Evolutionary conservation across 768 basidiomycete genomes (phyloP), one percentile per base, ranked within the genome.

Genomic region (Hericium alpestre): DNA sequence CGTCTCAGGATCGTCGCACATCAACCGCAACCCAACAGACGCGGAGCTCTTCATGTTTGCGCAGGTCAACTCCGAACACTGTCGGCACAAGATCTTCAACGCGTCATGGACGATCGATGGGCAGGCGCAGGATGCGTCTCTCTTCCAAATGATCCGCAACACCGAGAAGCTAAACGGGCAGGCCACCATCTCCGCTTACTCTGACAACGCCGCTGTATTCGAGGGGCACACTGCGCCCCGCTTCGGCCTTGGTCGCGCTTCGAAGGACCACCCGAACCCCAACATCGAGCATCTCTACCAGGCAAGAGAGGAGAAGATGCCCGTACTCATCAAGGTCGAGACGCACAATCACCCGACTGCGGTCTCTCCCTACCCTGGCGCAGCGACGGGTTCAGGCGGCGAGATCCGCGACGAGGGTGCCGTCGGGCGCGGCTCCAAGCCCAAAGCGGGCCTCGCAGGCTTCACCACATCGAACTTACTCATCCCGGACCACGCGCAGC

Each of bases 11-110:
- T 57, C 74, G 5, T 67, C 76, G 12, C 78, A 87, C 1, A 82
- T 88, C 69, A 76, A 77, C 51, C 83, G 94, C 38, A 86, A 92
- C 67, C 96, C 95, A 8, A 96, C 90, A 40, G 96, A 98, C 67
- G 94, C 95, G 3, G 96, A 99, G 69, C 77, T 99, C 8, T 99
- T 99, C 80, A 99, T 98, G 96, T 99, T 98, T 70, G 95, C 96
- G 3, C 96, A 99, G 67, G 95, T 99, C 69, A 99, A 99, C 73
- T 97, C 94, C n/a, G 96, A 99, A 70, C 96, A 98, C 67, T 99
- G 96, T 70, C 80, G 96, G 38, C 96, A 99, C 78, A 99, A 99
- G 73, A 98, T 97, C 63, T 99, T 98, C 78, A 99, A 99, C 67
- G 94, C 96, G 0, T 79, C 88, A 15, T 99, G 96, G 96, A 90